Conservation (phyloP, 495 filamentous ascomycete species). For the Oidiodendron maius region DNA sequence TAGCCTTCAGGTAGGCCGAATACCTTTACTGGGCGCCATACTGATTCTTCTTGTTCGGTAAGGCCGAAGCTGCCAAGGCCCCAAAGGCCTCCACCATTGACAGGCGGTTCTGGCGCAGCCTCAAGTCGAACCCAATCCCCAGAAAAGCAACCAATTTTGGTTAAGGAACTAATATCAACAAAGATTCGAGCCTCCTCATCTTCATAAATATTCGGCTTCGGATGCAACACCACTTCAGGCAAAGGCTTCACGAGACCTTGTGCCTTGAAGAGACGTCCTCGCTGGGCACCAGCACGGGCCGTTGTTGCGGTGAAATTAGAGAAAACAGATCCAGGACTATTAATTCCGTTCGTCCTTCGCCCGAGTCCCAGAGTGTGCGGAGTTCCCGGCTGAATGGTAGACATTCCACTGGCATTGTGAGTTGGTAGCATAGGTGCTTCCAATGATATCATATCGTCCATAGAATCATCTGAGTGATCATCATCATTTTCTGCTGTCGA, state of each 20-base stretch:
- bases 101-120: constrained; percentile 57
- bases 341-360: constrained; percentile 57
- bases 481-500: constrained; percentile 49
- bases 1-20: constrained; percentile 78
- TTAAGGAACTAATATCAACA: constrained; percentile 76
- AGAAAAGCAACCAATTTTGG: constrained; percentile 91
- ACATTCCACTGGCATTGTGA: constrained; percentile 59
- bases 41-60: constrained; percentile 38
- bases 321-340: constrained; percentile 77
- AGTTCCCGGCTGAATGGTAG: constrained; percentile 64
- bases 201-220: constrained; percentile 66
- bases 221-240: constrained; percentile 73
- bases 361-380: constrained; percentile 49
- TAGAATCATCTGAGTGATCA: constrained; percentile 66
- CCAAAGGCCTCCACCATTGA: constrained; percentile 48
- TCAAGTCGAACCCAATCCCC: constrained; percentile 96
- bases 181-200: constrained; percentile 87
- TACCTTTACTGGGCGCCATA: constrained; percentile 73
- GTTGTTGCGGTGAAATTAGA: constrained; percentile 79
- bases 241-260: constrained; percentile 69
- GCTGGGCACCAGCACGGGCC: constrained; percentile 56
- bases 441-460: constrained; percentile 80
- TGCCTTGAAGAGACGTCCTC: constrained; percentile 62
- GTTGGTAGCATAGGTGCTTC: constrained; percentile 70
- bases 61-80: constrained; percentile 47